Evolutionary conservation across 805 yeast genomes (phyloP).

Genomic region (Ogataea parapolymorpha): DNA sequence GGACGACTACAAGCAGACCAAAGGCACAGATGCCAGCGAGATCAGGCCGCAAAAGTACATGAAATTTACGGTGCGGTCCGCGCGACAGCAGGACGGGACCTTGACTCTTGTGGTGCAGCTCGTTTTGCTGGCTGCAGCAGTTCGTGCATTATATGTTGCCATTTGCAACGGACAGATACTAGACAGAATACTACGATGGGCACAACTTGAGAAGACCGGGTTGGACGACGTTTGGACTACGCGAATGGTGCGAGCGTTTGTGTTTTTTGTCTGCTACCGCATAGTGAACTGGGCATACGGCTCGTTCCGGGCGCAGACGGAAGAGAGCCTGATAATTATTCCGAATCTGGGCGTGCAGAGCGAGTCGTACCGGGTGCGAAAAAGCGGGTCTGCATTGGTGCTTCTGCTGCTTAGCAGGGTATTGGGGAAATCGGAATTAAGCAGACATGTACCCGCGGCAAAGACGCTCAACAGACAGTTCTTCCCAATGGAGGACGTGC

Average conservation of each 20-base stretch:
- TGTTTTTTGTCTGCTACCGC: conserved; percentile 15
- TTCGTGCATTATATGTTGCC: conserved; percentile 7
- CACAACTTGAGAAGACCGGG: not conserved
- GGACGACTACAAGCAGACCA: conserved; percentile 5
- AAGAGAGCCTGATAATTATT: conserved; percentile 44
- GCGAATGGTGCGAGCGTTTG: conserved; percentile 8
- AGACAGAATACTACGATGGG: not conserved
- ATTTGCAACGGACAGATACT: not conserved
- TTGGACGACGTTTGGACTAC: not conserved
- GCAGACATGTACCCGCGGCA: conserved; percentile 1
- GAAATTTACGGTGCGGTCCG: conserved; percentile 20
- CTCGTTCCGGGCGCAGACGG: conserved; percentile 33
- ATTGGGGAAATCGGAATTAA: conserved; percentile 6
- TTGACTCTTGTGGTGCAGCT: conserved; percentile 2
- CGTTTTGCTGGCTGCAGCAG: conserved; percentile 3
- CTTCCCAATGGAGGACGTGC: conserved; percentile 53
- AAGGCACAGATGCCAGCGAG: not conserved
- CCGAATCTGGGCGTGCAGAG: conserved; percentile 48
- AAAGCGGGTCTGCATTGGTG: conserved; percentile 13
- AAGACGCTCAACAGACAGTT: conserved; percentile 34
- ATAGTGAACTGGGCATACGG: conserved; percentile 22
- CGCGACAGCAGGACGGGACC: conserved; percentile 1
- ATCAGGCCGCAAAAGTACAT: conserved; percentile 13
- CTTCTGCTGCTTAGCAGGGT: conserved; percentile 1
- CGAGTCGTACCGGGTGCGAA: conserved; percentile 33